Evolutionary conservation across 208 protist genomes (phyloP), one percentile per base, ranked within the genome.

Genomic region (Spironucleus salmonicida): DNA sequence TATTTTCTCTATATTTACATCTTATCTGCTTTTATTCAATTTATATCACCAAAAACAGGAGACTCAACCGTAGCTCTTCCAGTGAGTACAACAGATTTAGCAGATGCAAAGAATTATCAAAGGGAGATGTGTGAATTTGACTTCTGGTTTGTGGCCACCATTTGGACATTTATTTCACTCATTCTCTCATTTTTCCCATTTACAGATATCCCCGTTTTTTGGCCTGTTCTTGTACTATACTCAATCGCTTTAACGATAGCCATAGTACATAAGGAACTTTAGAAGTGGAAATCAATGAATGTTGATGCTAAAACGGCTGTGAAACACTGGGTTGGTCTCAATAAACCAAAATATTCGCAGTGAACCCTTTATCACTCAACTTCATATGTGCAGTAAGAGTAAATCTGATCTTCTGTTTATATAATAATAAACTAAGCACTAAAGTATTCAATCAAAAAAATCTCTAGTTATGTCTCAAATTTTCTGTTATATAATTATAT

Each of bases 1-100:
- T 67, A 67, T 34, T 67, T 67, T 67, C 61, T 67, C 23, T 67
- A 67, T 38, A 34, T 67, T n/a, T 67, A 67, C 61, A 38, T 67
- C 61, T 30, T 67, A 15, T 15, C 35, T 38, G 61, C 61, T 15
- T 67, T 67, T 30, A 34, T 67, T 30, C 26, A 15, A 13, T 67
- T 67, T 30, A 67, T 67, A 15, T 39, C 61, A 13, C 61, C 61
- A 15, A 39, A 38, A 15, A 34, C 13, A n/a, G 61, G 35, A 15
- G 61, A 15, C 15, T 15, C 19, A 38, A 34, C 23, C 13, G 61
- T 15, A 15, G 23, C 19, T 29, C 61, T 67, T 23, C 61, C 61
- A 30, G 35, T 67, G 30, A n/a, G 35, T 34, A 30, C 19, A 15
- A 38, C 61, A 38, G 61, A 67, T 13, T 15, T 39, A 15, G 57